Evolutionary conservation across 1,284 basidiomycete species (phyloP), one percentile per base, ranked within the genome.

Genomic region (Cryptococcus hybrid): DNA sequence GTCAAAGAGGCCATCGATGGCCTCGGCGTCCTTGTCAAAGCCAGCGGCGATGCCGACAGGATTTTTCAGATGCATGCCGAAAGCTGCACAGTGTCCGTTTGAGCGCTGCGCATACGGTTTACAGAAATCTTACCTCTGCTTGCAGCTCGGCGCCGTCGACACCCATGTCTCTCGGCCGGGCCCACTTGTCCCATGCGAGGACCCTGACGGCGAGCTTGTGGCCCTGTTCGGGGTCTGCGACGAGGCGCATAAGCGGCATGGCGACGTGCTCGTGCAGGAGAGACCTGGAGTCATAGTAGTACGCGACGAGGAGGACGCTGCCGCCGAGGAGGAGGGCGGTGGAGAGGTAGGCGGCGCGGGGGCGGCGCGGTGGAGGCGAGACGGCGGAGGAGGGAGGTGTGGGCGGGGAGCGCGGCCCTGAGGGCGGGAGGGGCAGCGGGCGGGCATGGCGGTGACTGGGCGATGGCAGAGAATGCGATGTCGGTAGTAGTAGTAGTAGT

Each of bases 21-120:
- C 93, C 74, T 96, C 89, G 2, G 88, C 95, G 67, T 99, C 88
- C 80, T 99, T 99, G 84, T 99, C 95, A 72, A 98, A 98, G 0
- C 96, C 95, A 39, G 96, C 95, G 0, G 95, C 95, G 6, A 99
- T 80, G 24, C 95, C 94, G 38, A 99, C 80, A 0, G 96, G 95
- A 76, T 92, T 98, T 4, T 83, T 83, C 35, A 97, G 76, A 50
- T 82, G 80, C 62, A 85, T 79, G n/a, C 87, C 94, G 85, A 92
- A 6, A 98, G 77, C 92, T 97, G 61, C 36, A 40, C 18, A 18
- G 12, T 54, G 47, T 53, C 55, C 49, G 24, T 15, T 18, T 39
- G 40, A 30, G 36, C 13, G 7, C 18, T 0, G 36, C 9, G 34
- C 34, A 39, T 79, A 50, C 18, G 18, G 18, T 59, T 84, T 82